Percentiles rank a stretch among this genome's conserved stretches.
Conservation (phyloP, 305 asterid genomes). For the Striga hermonthica region DNA sequence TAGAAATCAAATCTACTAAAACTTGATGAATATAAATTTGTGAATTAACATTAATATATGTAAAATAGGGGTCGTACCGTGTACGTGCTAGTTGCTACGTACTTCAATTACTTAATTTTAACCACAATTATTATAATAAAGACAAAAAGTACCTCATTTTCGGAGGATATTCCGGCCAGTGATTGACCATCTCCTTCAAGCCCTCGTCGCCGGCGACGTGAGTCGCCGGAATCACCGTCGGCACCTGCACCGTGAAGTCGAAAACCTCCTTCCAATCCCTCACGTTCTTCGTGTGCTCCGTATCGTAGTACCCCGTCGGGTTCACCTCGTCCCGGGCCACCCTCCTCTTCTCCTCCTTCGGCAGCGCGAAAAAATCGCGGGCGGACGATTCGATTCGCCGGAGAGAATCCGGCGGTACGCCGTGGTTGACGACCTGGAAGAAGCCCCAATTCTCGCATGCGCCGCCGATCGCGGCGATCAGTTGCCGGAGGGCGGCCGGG, state of each 20-base stretch:
- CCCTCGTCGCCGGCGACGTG: conserved; percentile 42
- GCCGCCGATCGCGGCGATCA: conserved; percentile 45
- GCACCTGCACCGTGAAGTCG: conserved; percentile 45
- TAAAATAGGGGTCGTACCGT: no score
- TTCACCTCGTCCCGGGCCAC: conserved; percentile 55
- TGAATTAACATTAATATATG: no score
- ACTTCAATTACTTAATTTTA: no score
- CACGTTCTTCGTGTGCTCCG: conserved; percentile 67
- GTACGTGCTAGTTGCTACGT: no score
- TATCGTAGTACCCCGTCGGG: conserved; percentile 60
- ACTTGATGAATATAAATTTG: no score
- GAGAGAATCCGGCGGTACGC: conserved; percentile 44
- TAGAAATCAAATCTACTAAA: no score
- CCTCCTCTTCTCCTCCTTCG: conserved; percentile 57
- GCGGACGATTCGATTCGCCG: conserved; percentile 39
- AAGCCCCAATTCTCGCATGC: conserved; percentile 77
- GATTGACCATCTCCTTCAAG: conserved; percentile 40
- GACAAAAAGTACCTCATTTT: conserved; percentile 42
- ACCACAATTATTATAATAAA: background rate
- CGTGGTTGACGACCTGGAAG: conserved; percentile 76
- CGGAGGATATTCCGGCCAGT: conserved; percentile 61
- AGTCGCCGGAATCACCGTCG: conserved; percentile 46
- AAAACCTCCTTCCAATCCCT: conserved; percentile 84
- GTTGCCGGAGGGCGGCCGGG: conserved; percentile 13
- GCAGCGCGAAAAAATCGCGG: conserved; percentile 44